phyloP scores from a whole-genome alignment of 352 stramenopile species.

The Pythium phragmitis region DNA sequence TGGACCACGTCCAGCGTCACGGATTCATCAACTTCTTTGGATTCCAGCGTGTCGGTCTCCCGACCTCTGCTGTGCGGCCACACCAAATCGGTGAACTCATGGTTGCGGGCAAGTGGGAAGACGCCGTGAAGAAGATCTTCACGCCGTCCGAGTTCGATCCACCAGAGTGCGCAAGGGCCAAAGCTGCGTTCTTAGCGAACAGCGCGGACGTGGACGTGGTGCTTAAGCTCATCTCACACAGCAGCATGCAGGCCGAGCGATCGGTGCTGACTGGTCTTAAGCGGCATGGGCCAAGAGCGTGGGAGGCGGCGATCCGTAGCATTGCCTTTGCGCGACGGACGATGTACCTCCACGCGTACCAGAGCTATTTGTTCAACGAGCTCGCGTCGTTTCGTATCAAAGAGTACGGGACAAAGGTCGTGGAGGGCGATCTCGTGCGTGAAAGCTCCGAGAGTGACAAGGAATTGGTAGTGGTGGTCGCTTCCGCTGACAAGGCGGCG shows the following conservation, averaged over 20 bases:
- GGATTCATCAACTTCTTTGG: constrained; percentile 86
- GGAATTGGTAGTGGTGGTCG: constrained; percentile 35
- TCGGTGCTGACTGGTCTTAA: constrained; percentile 66
- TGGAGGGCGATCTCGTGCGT: constrained; percentile 56
- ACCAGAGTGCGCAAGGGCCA: constrained; percentile 34
- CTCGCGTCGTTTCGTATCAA: constrained; percentile 54
- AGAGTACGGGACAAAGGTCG: constrained; percentile 34
- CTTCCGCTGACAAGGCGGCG: constrained; percentile 37
- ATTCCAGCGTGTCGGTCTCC: constrained; percentile 69
- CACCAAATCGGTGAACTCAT: constrained; percentile 77
- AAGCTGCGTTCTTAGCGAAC: constrained; percentile 46
- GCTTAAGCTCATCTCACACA: constrained; percentile 50
- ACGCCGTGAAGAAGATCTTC: constrained; percentile 49
- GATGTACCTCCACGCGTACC: constrained; percentile 80
- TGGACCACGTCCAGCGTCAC: constrained; percentile 33
- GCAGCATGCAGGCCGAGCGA: constrained; percentile 45
- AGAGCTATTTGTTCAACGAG: constrained; percentile 75
- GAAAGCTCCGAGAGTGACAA: constrained; percentile 14
- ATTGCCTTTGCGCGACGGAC: constrained; percentile 57
- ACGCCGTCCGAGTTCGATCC: constrained; percentile 37
- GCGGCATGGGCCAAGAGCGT: constrained; percentile 47
- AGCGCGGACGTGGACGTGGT: constrained; percentile 46
- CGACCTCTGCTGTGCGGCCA: constrained; percentile 40
- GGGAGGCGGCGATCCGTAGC: constrained; percentile 49
- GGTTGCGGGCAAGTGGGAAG: constrained; percentile 57